Conservation (phyloP, 164 flowering plant species). For the Litsea cubeba region DNA sequence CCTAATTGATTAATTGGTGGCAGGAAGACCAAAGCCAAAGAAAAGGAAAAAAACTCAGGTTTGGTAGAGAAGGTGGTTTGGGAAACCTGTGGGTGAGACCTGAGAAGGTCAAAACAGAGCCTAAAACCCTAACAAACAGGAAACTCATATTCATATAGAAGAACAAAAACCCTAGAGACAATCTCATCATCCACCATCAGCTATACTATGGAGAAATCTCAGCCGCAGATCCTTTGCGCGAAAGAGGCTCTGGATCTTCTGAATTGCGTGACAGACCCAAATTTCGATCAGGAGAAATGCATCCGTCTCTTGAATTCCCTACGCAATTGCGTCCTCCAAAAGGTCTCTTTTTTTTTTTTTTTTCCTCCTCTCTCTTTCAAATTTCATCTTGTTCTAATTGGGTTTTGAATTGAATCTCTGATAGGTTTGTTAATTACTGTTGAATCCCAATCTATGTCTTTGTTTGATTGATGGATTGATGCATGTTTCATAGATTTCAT, state of each 20-base stretch:
- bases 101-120: no score
- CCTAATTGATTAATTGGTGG: no score
- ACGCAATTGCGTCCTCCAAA: constrained; percentile 60
- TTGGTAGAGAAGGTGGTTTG: no score
- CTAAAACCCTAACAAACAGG: no score
- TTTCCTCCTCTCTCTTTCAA: background rate
- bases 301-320: constrained; percentile 44
- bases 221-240: constrained; percentile 37
- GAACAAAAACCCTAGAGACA: no score
- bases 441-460: background rate
- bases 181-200: no score
- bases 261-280: constrained; percentile 56
- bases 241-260: constrained; percentile 68
- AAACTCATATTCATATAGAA: no score
- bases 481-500: background rate
- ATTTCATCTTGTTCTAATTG: background rate
- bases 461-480: background rate
- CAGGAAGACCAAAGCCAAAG: no score
- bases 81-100: no score
- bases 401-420: background rate
- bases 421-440: background rate
- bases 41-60: no score
- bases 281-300: constrained; percentile 68
- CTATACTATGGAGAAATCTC: constrained; percentile 6
- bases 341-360: constrained; percentile 36